These are phyloP conservation scores for Eutrema heterophyllum DNA, from an alignment of 345 rosid species.

Conservation along the genomic window DNA sequence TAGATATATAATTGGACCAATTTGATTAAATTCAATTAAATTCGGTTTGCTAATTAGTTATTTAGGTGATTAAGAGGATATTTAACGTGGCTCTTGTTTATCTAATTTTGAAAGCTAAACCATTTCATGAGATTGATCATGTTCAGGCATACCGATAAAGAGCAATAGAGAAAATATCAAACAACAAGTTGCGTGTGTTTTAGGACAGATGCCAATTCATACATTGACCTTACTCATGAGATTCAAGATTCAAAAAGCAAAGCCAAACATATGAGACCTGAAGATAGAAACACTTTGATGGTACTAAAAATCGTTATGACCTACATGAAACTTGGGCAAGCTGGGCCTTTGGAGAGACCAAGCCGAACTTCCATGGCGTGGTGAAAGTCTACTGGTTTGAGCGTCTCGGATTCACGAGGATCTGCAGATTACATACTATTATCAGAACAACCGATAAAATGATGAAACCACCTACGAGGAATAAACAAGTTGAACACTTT, in stretches of 20 bases:
- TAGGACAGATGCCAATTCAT: too few relatives aligned
- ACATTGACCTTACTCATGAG: too few relatives aligned
- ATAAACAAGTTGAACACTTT: not conserved
- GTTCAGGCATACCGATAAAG: too few relatives aligned
- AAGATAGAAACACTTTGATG: not conserved
- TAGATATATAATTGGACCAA: too few relatives aligned
- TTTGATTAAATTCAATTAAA: too few relatives aligned
- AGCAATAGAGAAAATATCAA: too few relatives aligned
- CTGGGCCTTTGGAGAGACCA: conserved; percentile 67
- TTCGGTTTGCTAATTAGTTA: too few relatives aligned
- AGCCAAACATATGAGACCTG: not conserved
- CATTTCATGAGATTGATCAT: too few relatives aligned
- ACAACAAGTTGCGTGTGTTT: too few relatives aligned
- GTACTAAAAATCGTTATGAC: not conserved
- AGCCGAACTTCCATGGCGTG: conserved; percentile 74
- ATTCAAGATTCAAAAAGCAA: not conserved
- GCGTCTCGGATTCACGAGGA: conserved; percentile 68
- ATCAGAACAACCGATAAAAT: not conserved
- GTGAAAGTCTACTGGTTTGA: conserved; percentile 58
- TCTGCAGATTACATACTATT: conserved; percentile 33
- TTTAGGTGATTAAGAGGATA: too few relatives aligned
- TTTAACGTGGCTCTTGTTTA: too few relatives aligned
- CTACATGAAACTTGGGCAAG: conserved; percentile 55
- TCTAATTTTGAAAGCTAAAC: too few relatives aligned
- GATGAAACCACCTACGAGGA: not conserved